Percentiles rank a stretch among this genome's conserved stretches.
Evolutionary conservation across 257 asterid species (phyloP).

Genomic region (Lantana camara): DNA sequence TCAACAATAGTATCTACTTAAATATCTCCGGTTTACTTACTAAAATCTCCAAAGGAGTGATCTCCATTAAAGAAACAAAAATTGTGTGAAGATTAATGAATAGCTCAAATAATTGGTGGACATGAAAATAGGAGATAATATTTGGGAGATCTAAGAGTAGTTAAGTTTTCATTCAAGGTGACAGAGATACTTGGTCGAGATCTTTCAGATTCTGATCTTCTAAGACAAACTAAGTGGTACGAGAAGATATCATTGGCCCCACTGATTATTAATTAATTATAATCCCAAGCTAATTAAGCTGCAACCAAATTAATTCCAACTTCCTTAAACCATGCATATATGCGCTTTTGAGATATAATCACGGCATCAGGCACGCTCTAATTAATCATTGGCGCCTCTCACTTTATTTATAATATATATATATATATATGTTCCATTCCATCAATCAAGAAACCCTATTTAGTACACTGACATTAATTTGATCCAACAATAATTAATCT

Average conservation of each 20-base stretch:
- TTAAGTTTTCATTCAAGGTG: slow-evolving; percentile 34
- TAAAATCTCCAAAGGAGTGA: neutral
- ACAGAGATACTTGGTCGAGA: slow-evolving; percentile 39
- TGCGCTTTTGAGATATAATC: neutral
- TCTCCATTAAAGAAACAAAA: neutral
- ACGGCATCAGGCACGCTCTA: neutral
- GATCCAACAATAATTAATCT: neutral
- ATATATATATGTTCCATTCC: too few species aligned
- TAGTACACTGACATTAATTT: slow-evolving; percentile 9
- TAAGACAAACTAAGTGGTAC: slow-evolving; percentile 37
- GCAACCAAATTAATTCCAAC: slow-evolving; percentile 35
- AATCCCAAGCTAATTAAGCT: neutral
- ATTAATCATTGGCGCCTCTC: slow-evolving; percentile 21
- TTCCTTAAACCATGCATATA: slow-evolving; percentile 29
- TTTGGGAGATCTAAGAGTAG: slow-evolving; percentile 41
- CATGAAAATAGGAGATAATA: slow-evolving; percentile 10
- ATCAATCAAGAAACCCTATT: neutral
- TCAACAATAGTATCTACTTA: too few species aligned
- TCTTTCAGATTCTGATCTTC: slow-evolving; percentile 55
- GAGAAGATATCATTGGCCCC: slow-evolving; percentile 44
- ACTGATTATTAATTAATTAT: slow-evolving; percentile 6
- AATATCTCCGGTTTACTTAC: neutral
- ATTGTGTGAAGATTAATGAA: too few species aligned
- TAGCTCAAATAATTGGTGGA: slow-evolving; percentile 17
- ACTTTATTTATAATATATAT: neutral